phyloP scores from a whole-genome alignment of 352 stramenopile genomes.

The Globisporangium middletonii region DNA sequence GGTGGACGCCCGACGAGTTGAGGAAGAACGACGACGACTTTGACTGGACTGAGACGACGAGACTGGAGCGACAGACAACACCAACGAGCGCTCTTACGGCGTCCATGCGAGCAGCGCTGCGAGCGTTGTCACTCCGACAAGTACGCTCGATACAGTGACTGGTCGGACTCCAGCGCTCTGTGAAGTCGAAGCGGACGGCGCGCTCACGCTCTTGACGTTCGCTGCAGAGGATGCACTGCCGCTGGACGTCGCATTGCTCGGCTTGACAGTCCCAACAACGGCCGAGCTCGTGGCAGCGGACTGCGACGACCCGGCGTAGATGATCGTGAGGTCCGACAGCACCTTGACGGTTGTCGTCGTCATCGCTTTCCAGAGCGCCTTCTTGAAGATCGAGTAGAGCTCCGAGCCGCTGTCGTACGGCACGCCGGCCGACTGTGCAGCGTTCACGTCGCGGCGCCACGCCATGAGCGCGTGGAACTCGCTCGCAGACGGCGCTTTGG shows the following conservation, averaged over 20 bases:
- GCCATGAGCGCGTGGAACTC: slow-evolving; percentile 47
- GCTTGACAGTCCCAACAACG: slow-evolving; percentile 24
- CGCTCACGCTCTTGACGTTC: not conserved
- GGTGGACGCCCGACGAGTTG: not conserved
- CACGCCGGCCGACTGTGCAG: slow-evolving; percentile 34
- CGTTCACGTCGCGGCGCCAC: slow-evolving; percentile 47
- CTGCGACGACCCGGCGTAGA: slow-evolving; percentile 15
- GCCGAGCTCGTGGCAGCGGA: slow-evolving; percentile 19
- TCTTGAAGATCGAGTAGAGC: slow-evolving; percentile 43
- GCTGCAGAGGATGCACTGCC: not conserved
- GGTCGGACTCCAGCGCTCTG: not conserved
- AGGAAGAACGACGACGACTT: not conserved
- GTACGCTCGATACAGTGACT: not conserved
- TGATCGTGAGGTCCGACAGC: slow-evolving; percentile 33
- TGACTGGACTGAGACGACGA: not conserved
- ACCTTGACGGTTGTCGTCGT: slow-evolving; percentile 32
- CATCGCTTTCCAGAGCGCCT: slow-evolving; percentile 29
- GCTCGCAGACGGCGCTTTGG: slow-evolving; percentile 20
- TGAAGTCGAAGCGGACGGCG: slow-evolving; percentile 1
- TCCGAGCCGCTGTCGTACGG: slow-evolving; percentile 45
- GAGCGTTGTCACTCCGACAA: not conserved
- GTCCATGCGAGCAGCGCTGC: not conserved
- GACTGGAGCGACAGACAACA: not conserved
- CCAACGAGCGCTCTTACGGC: not conserved
- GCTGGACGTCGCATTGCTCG: slow-evolving; percentile 10